Percentiles rank a stretch among this genome's conserved stretches.
Conservation (phyloP, 805 yeast species). For the Kodamaea laetipori region DNA sequence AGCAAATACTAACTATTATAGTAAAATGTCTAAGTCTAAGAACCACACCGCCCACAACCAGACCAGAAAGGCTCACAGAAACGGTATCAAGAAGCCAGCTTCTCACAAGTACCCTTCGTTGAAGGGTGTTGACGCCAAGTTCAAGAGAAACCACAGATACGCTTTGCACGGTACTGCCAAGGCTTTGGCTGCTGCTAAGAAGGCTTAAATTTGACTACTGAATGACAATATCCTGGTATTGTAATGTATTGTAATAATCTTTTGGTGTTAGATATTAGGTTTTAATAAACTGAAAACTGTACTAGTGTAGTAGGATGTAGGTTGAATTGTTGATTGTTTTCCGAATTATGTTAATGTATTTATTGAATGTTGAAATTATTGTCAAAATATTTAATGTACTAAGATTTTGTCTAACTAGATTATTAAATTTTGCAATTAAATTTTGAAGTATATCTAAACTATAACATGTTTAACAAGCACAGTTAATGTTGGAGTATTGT, state of each 20-base stretch:
- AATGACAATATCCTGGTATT: constrained; percentile 2
- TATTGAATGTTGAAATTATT: too few species aligned
- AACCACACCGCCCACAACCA: constrained; percentile 99
- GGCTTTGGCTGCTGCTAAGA: constrained; percentile 82
- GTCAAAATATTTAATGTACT: too few species aligned
- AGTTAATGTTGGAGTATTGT: too few species aligned
- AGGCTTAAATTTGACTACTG: constrained; percentile 32
- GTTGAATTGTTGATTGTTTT: too few species aligned
- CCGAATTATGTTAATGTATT: too few species aligned
- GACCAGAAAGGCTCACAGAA: constrained; percentile 99
- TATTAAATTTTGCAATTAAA: too few species aligned
- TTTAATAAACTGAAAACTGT: constrained; percentile 2
- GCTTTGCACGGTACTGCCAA: constrained; percentile 97
- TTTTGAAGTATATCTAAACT: too few species aligned
- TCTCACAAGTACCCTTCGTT: constrained; percentile 97
- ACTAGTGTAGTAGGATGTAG: background rate
- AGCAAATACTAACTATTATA: constrained; percentile 30
- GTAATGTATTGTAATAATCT: constrained; percentile 8
- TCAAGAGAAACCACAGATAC: constrained; percentile 98
- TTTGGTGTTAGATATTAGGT: constrained; percentile 3
- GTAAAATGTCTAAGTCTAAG: constrained; percentile 96
- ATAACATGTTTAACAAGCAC: too few species aligned
- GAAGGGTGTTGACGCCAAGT: constrained; percentile 99
- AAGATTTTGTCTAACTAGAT: too few species aligned
- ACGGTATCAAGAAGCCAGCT: constrained; percentile 99